These are phyloP conservation scores for Penicilliopsis zonata DNA, from an alignment of 495 filamentous ascomycete genomes.

Conservation along the genomic window DNA sequence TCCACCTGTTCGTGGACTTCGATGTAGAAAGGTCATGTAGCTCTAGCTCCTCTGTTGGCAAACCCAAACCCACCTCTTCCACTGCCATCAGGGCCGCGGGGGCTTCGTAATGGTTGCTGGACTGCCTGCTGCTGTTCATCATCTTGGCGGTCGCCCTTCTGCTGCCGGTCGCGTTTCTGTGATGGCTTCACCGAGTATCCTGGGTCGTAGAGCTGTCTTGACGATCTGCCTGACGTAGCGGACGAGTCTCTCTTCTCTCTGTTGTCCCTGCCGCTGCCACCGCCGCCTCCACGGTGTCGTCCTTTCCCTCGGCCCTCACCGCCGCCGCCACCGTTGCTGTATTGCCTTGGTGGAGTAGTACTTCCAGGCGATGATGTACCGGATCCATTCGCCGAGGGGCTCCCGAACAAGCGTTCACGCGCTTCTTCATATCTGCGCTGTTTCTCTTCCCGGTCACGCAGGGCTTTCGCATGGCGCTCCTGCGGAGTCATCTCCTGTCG, in stretches of 20 bases:
- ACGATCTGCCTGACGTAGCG: conserved; percentile 25
- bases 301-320: conserved; percentile 27
- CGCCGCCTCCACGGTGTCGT: conserved; percentile 21
- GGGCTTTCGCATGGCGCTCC: conserved; percentile 59
- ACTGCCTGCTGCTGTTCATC: conserved; percentile 32
- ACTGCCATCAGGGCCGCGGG: conserved; percentile 63
- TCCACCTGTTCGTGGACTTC: background rate
- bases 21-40: conserved; percentile 7
- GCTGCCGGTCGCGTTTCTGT: conserved; percentile 36
- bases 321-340: conserved; percentile 19
- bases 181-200: conserved; percentile 47
- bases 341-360: conserved; percentile 48
- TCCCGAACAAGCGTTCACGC: conserved; percentile 72
- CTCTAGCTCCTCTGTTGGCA: conserved; percentile 34
- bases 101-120: conserved; percentile 51
- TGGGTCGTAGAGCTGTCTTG: conserved; percentile 66
- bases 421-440: conserved; percentile 79
- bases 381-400: conserved; percentile 31
- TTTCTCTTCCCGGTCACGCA: conserved; percentile 74
- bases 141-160: conserved; percentile 21
- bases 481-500: conserved; percentile 49
- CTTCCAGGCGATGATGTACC: conserved; percentile 46
- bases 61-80: conserved; percentile 65
- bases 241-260: conserved; percentile 38
- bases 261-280: conserved; percentile 18